Conservation (phyloP, 148 eudicot genomes). For the Persicaria tinctoria region DNA sequence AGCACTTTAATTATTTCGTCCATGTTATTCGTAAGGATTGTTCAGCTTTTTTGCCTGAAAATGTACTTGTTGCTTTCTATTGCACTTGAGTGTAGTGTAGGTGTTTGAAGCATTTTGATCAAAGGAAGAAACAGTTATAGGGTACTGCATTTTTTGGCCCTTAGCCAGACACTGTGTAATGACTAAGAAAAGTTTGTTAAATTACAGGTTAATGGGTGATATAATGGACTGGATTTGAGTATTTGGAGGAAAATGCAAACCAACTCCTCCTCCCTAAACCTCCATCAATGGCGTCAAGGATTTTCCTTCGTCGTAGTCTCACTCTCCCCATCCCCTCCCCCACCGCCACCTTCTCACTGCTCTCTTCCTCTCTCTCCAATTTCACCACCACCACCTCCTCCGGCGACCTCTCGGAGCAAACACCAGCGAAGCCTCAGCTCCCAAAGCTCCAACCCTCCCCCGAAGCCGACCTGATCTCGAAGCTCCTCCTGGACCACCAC, state of each 20-base stretch:
- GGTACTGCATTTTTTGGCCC: no score
- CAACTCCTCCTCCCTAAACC: background rate
- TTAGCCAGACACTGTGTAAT: no score
- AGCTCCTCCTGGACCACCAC: slow-evolving; percentile 65
- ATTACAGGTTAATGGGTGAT: no score
- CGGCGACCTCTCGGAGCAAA: slow-evolving; percentile 1
- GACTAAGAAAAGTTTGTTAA: no score
- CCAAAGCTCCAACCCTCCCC: slow-evolving; percentile 7
- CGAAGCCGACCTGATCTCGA: slow-evolving; percentile 28
- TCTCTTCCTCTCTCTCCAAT: background rate
- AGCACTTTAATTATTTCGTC: no score
- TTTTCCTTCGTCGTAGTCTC: background rate
- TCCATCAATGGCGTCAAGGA: slow-evolving; percentile 10
- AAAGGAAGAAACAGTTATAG: no score
- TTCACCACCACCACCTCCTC: background rate
- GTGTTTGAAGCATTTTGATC: no score
- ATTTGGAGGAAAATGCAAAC: background rate
- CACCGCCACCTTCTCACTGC: background rate
- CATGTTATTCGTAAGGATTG: no score
- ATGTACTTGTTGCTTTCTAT: no score
- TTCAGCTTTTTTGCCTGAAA: no score
- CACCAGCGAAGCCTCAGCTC: slow-evolving; percentile 7
- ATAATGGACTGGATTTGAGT: background rate
- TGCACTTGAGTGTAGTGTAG: no score
- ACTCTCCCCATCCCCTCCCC: slow-evolving; percentile 1